Conservation (phyloP, 73 alveolate species). For the Paramecium pentaurelia region DNA sequence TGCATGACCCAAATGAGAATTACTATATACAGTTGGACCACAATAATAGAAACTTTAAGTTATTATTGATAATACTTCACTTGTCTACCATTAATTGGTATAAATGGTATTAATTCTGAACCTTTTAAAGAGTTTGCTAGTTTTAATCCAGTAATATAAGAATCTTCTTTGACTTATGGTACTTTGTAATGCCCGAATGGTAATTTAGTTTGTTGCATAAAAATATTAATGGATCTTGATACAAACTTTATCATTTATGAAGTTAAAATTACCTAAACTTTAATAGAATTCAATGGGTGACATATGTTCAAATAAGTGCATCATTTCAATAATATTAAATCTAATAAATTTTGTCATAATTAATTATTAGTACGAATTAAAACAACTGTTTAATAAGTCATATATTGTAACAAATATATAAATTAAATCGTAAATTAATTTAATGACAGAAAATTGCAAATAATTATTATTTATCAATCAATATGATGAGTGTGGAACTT, state of each 20-base stretch:
- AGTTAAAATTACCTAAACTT: background rate
- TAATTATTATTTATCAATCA: background rate
- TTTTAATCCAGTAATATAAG: background rate
- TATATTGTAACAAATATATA: background rate
- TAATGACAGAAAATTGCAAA: background rate
- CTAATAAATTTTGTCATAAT: background rate
- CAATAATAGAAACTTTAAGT: conserved; percentile 41
- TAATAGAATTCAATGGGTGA: background rate
- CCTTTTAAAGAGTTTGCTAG: background rate
- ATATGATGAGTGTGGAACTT: background rate
- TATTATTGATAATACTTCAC: background rate
- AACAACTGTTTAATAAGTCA: background rate
- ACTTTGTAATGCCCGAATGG: background rate
- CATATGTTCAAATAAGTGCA: background rate
- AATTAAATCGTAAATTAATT: background rate
- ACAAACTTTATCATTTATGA: background rate
- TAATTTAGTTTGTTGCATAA: background rate
- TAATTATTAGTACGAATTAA: background rate
- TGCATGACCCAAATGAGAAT: conserved; percentile 99
- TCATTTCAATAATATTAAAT: background rate
- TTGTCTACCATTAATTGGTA: conserved; percentile 56
- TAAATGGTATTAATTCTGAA: background rate
- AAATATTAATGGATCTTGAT: background rate
- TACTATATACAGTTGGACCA: conserved; percentile 81
- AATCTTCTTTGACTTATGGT: background rate